These are phyloP conservation scores for Picochlorum sp. DNA, from an alignment of 139 green algal genomes.

Conservation along the genomic window DNA sequence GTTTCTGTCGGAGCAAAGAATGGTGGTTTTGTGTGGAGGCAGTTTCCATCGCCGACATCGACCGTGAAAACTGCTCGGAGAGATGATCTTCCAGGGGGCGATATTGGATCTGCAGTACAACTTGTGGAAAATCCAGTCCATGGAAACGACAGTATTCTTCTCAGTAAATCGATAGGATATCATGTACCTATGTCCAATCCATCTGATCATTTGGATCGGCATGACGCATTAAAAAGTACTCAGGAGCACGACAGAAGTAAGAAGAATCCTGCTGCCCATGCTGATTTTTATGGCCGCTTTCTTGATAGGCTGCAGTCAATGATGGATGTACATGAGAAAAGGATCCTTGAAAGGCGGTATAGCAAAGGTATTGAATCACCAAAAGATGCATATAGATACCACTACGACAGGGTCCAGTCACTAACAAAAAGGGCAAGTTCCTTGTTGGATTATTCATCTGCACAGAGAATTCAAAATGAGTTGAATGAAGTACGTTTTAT, in stretches of 20 bases:
- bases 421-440: neutral
- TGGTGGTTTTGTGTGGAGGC: too few species aligned
- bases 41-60: too few species aligned
- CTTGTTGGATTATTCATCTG: slow-evolving; percentile 5
- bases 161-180: too few species aligned
- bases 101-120: too few species aligned
- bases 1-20: neutral
- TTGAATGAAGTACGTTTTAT: slow-evolving; percentile 2
- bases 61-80: too few species aligned
- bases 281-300: neutral
- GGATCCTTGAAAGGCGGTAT: neutral
- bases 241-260: neutral
- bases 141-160: too few species aligned
- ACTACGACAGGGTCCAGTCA: neutral
- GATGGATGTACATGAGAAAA: neutral
- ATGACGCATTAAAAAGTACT: too few species aligned
- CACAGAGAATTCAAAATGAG: slow-evolving; percentile 1
- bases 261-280: neutral
- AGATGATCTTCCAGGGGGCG: too few species aligned
- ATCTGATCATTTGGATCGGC: too few species aligned
- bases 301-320: neutral
- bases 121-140: too few species aligned
- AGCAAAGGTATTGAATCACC: neutral
- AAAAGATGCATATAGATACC: neutral
- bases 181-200: too few species aligned